Conservation (phyloP, 306 rosid species). For the Rosa rugosa region DNA sequence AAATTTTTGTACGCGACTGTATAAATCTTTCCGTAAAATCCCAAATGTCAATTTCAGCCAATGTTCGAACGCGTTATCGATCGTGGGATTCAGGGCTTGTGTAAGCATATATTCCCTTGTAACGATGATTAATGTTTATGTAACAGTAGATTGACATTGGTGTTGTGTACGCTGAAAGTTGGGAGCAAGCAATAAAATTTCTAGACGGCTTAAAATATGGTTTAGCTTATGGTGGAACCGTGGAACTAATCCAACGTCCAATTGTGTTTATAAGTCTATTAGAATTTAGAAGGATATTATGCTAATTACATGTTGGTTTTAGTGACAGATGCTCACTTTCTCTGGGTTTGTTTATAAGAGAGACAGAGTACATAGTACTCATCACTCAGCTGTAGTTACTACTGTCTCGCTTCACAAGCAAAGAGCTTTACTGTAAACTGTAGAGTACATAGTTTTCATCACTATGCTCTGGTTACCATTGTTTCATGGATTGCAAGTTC, state of each 20-base stretch:
- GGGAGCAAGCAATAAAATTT: background rate
- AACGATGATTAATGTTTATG: background rate
- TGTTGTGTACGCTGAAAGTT: background rate
- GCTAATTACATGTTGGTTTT: background rate
- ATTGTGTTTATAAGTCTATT: background rate
- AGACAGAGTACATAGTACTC: background rate
- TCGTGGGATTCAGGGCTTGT: background rate
- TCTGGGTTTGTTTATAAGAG: background rate
- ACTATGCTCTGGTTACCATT: background rate
- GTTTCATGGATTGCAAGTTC: background rate
- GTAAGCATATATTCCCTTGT: background rate
- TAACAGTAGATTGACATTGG: background rate
- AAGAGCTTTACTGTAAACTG: background rate
- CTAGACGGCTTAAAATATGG: background rate
- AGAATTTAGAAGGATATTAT: background rate
- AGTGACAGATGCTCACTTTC: background rate
- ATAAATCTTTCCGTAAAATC: background rate
- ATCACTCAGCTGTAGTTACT: conserved; percentile 4
- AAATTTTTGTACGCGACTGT: background rate
- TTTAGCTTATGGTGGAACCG: background rate
- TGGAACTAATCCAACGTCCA: background rate
- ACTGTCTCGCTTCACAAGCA: background rate
- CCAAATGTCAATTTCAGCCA: background rate
- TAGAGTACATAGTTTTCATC: background rate
- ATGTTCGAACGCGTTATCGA: background rate